Base-by-base conservation (phyloP, 1,284 basidiomycete species). In the Somion occarium region DNA sequence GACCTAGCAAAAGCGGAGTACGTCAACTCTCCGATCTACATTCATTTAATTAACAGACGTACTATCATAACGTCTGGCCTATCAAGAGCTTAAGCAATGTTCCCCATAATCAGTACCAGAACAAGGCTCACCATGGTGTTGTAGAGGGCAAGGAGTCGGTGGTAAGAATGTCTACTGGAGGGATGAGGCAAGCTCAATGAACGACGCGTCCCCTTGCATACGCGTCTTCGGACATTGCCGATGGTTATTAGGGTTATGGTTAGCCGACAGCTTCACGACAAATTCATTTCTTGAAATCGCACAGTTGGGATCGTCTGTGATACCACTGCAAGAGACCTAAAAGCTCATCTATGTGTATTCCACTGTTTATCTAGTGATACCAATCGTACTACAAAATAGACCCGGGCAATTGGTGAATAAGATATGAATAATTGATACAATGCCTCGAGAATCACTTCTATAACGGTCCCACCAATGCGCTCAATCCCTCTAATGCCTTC, bases 51-150 rank as follows among this genome's bases (percentile, higher is more conserved):
- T 48, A 41, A 74, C 15, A 7, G 30, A 34, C 88, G 70, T 67
- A 93, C 90, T 91, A 68, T 93, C 91, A 69, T 93, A 93, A 75
- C 91, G 79, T 79, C 91, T 83, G 61, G 91, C 89, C 91, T 93
- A 59, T 2, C 1, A 47, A 12, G 46, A 15, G 15, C 15, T 34
- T 22, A 43, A 12, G 49, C 48, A 49, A 38, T 46, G 45, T 18
- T 44, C n/a, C 4, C 13, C 20, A 37, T 42, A n/a, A 27, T 12
- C 13, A 7, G 25, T 12, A 5, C 34, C 39, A 15, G 26, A 50
- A 39, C 11, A 34, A 9, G 15, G 57, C 68, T 37, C 56, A 70
- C 70, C 70, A 73, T 73, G 62, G 53, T 61, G 61, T 51, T 57
- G 44, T 18, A 37, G 34, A 19, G 47, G 38, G 23, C 20, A 22